phyloP scores from a whole-genome alignment of 1,139 yeast species.

The Kazachstania sp. region DNA sequence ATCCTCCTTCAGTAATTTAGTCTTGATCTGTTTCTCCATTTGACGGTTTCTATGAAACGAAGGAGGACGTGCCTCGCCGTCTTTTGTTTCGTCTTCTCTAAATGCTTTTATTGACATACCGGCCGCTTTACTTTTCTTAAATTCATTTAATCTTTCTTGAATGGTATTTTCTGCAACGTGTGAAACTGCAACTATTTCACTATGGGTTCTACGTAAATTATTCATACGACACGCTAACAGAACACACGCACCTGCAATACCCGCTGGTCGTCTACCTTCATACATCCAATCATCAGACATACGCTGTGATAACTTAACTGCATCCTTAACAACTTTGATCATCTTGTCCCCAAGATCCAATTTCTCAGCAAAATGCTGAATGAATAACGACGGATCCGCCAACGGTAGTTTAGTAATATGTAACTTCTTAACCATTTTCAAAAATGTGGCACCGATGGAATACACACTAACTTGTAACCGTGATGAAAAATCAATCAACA shows the following conservation, averaged over 20 bases:
- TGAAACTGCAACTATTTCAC: slow-evolving; percentile 91
- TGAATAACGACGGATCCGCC: slow-evolving; percentile 89
- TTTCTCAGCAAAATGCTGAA: slow-evolving; percentile 86
- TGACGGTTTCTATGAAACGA: slow-evolving; percentile 52
- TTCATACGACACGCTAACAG: slow-evolving; percentile 94
- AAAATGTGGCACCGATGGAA: slow-evolving; percentile 89
- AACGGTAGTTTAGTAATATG: slow-evolving; percentile 70
- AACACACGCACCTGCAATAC: slow-evolving; percentile 95
- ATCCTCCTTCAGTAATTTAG: slow-evolving; percentile 25
- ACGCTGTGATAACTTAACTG: slow-evolving; percentile 74
- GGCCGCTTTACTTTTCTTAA: slow-evolving; percentile 70
- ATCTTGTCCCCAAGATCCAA: slow-evolving; percentile 67
- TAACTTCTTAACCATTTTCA: slow-evolving; percentile 77
- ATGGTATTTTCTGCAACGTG: slow-evolving; percentile 92
- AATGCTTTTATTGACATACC: slow-evolving; percentile 64
- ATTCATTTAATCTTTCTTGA: slow-evolving; percentile 82
- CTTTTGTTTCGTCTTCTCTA: slow-evolving; percentile 40
- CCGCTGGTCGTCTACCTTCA: slow-evolving; percentile 96
- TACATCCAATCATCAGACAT: slow-evolving; percentile 95
- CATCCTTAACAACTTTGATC: slow-evolving; percentile 75
- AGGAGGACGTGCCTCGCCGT: slow-evolving; percentile 63
- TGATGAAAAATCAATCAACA: slow-evolving; percentile 91
- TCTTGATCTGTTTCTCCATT: slow-evolving; percentile 33
- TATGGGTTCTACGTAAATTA: slow-evolving; percentile 81
- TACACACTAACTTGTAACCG: slow-evolving; percentile 84